Base-by-base conservation (phyloP, 176 grass and related monocot species). In the Oryza longistaminata region DNA sequence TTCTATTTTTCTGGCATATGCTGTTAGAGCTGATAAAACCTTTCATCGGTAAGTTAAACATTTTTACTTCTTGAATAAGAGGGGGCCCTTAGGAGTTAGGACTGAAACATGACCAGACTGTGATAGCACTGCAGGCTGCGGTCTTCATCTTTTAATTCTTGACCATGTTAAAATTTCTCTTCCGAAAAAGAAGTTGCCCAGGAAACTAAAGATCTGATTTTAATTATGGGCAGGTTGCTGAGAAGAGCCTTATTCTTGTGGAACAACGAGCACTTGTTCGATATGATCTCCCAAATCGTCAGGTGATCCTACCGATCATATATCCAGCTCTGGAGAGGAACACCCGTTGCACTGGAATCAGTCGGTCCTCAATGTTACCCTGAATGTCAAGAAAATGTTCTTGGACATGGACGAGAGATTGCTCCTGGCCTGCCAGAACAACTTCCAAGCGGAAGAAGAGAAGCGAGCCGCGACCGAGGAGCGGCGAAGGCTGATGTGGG, bases 251-350 rank as follows among this genome's bases (percentile, higher is more conserved):
- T 99, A 73, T 94, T 99, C 85, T 82, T 99, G 79, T 99, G 93
- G 90, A 99, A 99, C 66, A 99, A 99, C 19, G 93, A 99, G 65
- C 97, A 96, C 50, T 70, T 99, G 83, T 90, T 99, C 0, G 91
- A 78, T 70, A 81, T 99, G 85, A 95, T 99, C 16, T 88, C 97
- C 25, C 91, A 99, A 84, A 99, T 22, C 88, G 93, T 48, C 97
- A 96, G 86, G 88, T 94, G 29, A 91, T 99, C 13, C 64, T 99
- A 53, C 97, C 93, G 0, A 44, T 99, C 5, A 77, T 99, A 83
- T 91, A 89, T 31, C 97, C 97, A 84, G 92, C 97, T 39, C 85
- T 99, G 29, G 97, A 99, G 80, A 84, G 92, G 68, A 99, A 99
- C 60, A 77, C 90, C 10, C 88, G 88, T 42, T 91, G 84, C 97